Conservation (phyloP, 257 asterid genomes). For the Schizonepeta tenuifolia region DNA sequence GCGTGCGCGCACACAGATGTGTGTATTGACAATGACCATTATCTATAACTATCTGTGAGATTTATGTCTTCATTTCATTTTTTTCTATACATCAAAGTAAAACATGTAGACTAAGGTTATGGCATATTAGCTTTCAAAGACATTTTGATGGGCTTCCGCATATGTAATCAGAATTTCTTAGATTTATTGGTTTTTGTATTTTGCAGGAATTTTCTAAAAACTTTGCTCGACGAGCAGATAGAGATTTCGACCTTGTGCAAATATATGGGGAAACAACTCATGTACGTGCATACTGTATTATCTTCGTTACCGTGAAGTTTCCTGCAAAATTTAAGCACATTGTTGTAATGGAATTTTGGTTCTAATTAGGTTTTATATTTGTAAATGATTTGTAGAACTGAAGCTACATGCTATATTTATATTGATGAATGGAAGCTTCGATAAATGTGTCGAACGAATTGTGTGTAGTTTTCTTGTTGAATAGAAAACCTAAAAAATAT, state of each 20-base stretch:
- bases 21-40: no score
- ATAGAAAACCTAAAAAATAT: no score
- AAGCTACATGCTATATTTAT: background rate
- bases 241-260: background rate
- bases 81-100: no score
- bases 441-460: no score
- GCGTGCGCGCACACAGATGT: no score
- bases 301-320: background rate
- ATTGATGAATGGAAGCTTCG: no score
- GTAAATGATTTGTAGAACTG: constrained; percentile 18
- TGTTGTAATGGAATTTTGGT: constrained; percentile 5
- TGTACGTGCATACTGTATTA: background rate
- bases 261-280: constrained; percentile 10
- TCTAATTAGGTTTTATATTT: background rate
- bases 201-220: constrained; percentile 13
- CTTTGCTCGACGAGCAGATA: background rate
- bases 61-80: no score
- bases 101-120: no score
- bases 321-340: background rate
- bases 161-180: background rate
- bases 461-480: no score
- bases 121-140: no score
- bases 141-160: no score
- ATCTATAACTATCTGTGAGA: no score
- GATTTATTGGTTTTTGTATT: background rate